Evolutionary conservation across 2,329 filamentous ascomycete genomes (phyloP), one percentile per base, ranked within the genome.

Genomic region (Trichophaea hybrida): DNA sequence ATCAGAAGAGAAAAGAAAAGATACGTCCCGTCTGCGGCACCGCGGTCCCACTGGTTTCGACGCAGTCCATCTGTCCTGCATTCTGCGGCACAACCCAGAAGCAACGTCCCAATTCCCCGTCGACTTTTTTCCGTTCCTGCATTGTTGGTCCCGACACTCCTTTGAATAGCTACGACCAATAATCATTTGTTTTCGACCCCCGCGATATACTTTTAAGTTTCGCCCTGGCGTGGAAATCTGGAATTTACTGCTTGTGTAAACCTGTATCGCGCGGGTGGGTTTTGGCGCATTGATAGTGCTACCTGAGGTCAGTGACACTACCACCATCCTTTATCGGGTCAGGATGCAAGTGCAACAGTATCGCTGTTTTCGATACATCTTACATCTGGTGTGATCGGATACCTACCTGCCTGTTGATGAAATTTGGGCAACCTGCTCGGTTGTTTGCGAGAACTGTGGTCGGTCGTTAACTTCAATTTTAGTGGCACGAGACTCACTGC

Each of bases 401-500:
- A 49, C n/a, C 44, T 48, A 43, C n/a, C 44, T 48, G 55, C 43
- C 50, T 48, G n/a, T 48, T 34, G 31, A 57, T 55, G n/a, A 53
- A 53, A 59, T 57, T 24, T 55, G 57, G 57, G 53, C 43, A 49
- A 44, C 35, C 32, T 46, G 59, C 57, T 63, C 57, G 59, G 57
- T 40, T 63, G 59, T 46, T 57, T 51, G 44, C 49, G 32, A 62
- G 53, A 54, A 51, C 37, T 15, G 53, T 35, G 40, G 32, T 40
- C 24, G 58, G 58, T 64, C 38, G 57, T 59, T 64, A 60, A 65
- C 60, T 55, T 56, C 54, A 24, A 33, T 40, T 62, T 58, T 35
- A 60, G 55, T 64, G 59, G 61, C 59, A 65, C 63, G 63, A 64
- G 61, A 65, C 61, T 60, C 58, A 52, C 63, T 65, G 61, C 55